Conservation (phyloP, 2,329 filamentous ascomycete genomes). For the Trichoderma semiorbis region DNA sequence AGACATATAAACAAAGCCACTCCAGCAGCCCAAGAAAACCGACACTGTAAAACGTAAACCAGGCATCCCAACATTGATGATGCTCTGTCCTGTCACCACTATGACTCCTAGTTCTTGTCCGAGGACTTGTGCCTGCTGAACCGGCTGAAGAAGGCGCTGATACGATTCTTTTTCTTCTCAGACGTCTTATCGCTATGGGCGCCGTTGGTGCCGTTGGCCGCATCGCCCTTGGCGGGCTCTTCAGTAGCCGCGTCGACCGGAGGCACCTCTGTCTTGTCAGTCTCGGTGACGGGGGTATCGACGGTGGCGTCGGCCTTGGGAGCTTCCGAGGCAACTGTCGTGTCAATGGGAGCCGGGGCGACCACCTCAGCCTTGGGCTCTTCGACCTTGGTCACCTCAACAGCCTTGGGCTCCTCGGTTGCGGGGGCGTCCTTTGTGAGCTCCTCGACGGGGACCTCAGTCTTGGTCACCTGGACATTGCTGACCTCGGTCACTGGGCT, state of each 20-base stretch:
- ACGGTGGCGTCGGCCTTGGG: slow-evolving; percentile 16
- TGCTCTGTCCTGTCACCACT: slow-evolving; percentile 5
- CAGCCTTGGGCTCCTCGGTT: slow-evolving; percentile 6
- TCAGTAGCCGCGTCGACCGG: slow-evolving; percentile 9
- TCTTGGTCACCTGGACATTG: slow-evolving; percentile 24
- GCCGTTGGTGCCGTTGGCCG: slow-evolving; percentile 24
- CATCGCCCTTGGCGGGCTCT: slow-evolving; percentile 21
- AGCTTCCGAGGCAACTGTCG: slow-evolving; percentile 17
- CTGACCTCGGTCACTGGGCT: slow-evolving; percentile 22
- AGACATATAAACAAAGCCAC: slow-evolving; percentile 34
- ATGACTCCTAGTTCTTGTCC: slow-evolving; percentile 28
- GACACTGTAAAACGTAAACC: slow-evolving; percentile 23
- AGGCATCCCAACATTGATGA: slow-evolving; percentile 13
- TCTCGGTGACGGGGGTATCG: slow-evolving; percentile 21
- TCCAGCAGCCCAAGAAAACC: slow-evolving; percentile 33
- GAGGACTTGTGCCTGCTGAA: slow-evolving; percentile 49
- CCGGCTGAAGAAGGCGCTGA: slow-evolving; percentile 61
- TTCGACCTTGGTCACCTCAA: slow-evolving; percentile 1
- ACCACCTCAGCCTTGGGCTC: slow-evolving; percentile 8
- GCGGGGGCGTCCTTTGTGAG: slow-evolving; percentile 31
- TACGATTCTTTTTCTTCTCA: slow-evolving; percentile 59
- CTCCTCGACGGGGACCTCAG: slow-evolving; percentile 25
- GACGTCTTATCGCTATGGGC: slow-evolving; percentile 20
- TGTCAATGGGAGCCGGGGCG: background rate
- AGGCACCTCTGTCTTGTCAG: slow-evolving; percentile 22